Evolutionary conservation across 2,329 filamentous ascomycete genomes (phyloP).

Genomic region (Sporothrix schenckii): DNA sequence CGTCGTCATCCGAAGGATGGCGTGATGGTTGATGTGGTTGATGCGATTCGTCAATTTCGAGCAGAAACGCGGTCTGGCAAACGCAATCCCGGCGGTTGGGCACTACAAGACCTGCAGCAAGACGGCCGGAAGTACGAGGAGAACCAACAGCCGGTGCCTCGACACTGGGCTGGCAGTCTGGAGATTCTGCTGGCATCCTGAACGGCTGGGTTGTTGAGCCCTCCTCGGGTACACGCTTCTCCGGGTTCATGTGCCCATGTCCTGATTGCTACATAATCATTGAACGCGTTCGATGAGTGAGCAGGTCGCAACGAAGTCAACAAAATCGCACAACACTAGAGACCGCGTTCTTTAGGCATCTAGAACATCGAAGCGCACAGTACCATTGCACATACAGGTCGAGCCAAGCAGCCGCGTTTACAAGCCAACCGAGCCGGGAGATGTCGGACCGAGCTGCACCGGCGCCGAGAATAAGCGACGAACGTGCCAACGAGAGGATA

Average conservation of each 20-base stretch:
- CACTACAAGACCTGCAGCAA: background rate
- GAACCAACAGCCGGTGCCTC: slow-evolving; percentile 38
- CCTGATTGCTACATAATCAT: no score
- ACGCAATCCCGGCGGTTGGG: slow-evolving; percentile 14
- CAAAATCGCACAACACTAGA: background rate
- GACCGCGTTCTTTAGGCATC: background rate
- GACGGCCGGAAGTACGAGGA: background rate
- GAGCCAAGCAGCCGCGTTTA: background rate
- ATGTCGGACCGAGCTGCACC: background rate
- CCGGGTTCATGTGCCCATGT: no score
- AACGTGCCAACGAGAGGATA: background rate
- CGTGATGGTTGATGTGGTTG: slow-evolving; percentile 51
- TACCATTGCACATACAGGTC: background rate
- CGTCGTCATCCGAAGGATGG: background rate
- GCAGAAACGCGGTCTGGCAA: slow-evolving; percentile 42
- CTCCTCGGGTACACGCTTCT: no score
- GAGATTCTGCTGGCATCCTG: slow-evolving; percentile 38
- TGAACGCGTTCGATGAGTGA: no score
- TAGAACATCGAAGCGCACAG: background rate
- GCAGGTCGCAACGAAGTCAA: no score
- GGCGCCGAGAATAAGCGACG: background rate
- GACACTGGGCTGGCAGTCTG: slow-evolving; percentile 47
- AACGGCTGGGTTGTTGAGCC: background rate
- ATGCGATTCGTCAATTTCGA: slow-evolving; percentile 48
- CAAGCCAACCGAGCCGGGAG: background rate